Conservation (phyloP, 1,284 basidiomycete species). For the Sphaerobolus stellatus region DNA sequence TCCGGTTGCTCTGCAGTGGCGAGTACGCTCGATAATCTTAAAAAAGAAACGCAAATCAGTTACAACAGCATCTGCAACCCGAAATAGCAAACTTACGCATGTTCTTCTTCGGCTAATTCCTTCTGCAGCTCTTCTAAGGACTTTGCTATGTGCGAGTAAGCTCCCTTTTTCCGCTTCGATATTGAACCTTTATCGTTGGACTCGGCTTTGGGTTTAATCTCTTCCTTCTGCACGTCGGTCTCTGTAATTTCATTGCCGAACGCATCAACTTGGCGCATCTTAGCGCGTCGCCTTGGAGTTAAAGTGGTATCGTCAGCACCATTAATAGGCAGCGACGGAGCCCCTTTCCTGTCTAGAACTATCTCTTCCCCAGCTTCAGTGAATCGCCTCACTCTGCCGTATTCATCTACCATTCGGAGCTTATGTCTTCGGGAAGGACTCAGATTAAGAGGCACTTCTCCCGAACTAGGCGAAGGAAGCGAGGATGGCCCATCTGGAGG, state of each 20-base stretch:
- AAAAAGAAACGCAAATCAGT: background rate
- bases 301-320: constrained; percentile 1
- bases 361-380: constrained; percentile 14
- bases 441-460: background rate
- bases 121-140: constrained; percentile 7
- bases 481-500: background rate
- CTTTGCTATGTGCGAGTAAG: constrained; percentile 1
- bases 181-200: background rate
- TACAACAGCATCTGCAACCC: background rate
- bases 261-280: constrained; percentile 9
- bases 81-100: constrained; percentile 1
- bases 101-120: constrained; percentile 10
- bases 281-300: constrained; percentile 4
- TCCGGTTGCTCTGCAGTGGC: background rate
- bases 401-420: constrained; percentile 11
- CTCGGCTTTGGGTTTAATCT: background rate
- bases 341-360: constrained; percentile 4
- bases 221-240: background rate
- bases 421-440: constrained; percentile 2
- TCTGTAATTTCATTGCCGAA: constrained; percentile 1
- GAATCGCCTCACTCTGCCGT: constrained; percentile 10
- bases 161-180: constrained; percentile 3
- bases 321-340: background rate
- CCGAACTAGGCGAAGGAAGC: background rate
- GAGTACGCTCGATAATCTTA: background rate